Base-by-base conservation (phyloP, 768 basidiomycete genomes). In the Galerina marginata region DNA sequence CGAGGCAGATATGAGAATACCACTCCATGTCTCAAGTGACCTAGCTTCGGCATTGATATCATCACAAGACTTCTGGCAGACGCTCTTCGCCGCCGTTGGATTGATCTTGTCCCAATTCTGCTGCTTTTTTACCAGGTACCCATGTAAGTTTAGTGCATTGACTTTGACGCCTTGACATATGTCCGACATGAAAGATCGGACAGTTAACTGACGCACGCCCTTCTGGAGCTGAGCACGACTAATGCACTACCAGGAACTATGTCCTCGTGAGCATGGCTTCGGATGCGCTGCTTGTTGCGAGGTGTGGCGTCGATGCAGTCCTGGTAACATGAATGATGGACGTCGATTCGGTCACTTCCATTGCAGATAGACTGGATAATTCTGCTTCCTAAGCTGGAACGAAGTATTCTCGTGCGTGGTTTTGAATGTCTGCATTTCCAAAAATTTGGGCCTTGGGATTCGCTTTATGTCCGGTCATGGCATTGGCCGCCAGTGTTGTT, bases 241-340 rank as follows among this genome's bases (percentile, higher is more conserved):
- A 25, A 40, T 53, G 39, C 25, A 15, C 23, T 37, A 53, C 38
- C 51, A 53, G 51, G 51, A 53, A 38, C 51, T 40, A 40, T 42
- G 51, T 53, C 26, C 51, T 53, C 39, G 51, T 53, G 51, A 53
- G 51, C 51, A 40, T 53, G 51, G 38, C 38, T 15, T 53, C 51
- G 38, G 51, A n/a, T 40, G 38, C 51, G 6, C 25, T 37, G 38
- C 25, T 11, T 9, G 4, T 53, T 42, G n/a, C 20, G 25, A 15
- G 25, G 12, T 14, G 14, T 25, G 23, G 20, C 36, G 14, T 40
- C 20, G 20, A 5, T 33, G 29, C 29, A 33, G 29, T 33, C 2
- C 29, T 33, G 29, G 29, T 33, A 33, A 7, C 7, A 7, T 33
- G 29, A 33, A 33, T 33, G 29, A 33, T 33, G 29, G 29, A 33